Conservation (phyloP, 352 stramenopile species). For the Aphanomyces euteiches region DNA sequence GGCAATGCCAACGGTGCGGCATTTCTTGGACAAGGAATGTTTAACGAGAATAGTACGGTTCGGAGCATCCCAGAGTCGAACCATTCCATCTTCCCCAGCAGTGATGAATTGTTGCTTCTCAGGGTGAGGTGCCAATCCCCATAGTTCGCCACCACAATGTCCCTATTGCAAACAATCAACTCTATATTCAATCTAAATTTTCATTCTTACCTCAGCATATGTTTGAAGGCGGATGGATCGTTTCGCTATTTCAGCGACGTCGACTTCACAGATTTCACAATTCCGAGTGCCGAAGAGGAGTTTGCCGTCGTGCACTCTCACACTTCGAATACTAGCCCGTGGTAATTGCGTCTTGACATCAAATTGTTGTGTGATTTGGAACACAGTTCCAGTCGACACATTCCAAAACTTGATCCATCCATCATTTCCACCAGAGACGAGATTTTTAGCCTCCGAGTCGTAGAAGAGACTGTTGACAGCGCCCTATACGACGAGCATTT, state of each 20-base stretch:
- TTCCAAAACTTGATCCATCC: constrained; percentile 59
- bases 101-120: constrained; percentile 65
- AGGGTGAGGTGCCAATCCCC: constrained; percentile 75
- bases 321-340: constrained; percentile 44
- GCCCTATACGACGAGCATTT: background rate
- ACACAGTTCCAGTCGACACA: constrained; percentile 41
- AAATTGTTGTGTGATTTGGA: constrained; percentile 31
- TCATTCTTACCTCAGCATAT: background rate
- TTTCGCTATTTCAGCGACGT: constrained; percentile 33
- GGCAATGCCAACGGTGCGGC: constrained; percentile 74
- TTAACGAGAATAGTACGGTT: constrained; percentile 49
- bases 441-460: constrained; percentile 42
- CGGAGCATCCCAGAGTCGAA: constrained; percentile 79
- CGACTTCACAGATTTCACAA: constrained; percentile 84
- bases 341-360: constrained; percentile 26
- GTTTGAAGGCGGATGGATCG: background rate
- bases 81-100: constrained; percentile 67
- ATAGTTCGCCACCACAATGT: constrained; percentile 65
- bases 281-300: constrained; percentile 80
- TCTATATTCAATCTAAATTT: background rate
- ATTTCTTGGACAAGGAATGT: constrained; percentile 37
- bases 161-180: constrained; percentile 32
- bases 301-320: constrained; percentile 55
- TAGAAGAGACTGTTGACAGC: constrained; percentile 36
- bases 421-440: constrained; percentile 61